Percentiles rank a stretch among this genome's conserved stretches.
Conservation (phyloP, 169 alveolate genomes). For the Plasmodium gaboni region DNA sequence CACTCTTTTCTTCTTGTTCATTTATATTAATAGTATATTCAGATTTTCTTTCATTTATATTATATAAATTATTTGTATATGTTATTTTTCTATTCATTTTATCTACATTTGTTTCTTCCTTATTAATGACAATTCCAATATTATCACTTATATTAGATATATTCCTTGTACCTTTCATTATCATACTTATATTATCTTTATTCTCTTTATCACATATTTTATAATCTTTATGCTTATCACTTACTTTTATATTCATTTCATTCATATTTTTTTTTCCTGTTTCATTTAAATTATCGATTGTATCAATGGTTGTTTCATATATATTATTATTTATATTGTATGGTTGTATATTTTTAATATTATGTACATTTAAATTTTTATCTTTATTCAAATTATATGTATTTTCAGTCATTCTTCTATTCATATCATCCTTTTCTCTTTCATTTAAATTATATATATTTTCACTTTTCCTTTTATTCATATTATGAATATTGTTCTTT, state of each 20-base stretch:
- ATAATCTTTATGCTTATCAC: neutral
- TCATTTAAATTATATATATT: neutral
- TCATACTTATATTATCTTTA: neutral
- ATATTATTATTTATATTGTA: neutral
- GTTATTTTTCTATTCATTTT: neutral
- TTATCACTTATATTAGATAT: neutral
- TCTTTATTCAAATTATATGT: neutral
- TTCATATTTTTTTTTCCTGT: neutral
- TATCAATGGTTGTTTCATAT: neutral
- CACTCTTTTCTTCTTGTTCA: neutral
- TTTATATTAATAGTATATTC: neutral
- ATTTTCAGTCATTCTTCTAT: constrained; percentile 1
- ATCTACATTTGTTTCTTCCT: neutral
- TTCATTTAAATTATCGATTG: neutral
- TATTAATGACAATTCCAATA: neutral
- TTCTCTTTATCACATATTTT: neutral
- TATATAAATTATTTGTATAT: neutral
- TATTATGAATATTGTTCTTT: neutral
- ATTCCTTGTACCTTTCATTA: neutral
- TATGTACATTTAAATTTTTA: neutral
- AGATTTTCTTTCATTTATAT: constrained; percentile 5
- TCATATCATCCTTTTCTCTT: neutral
- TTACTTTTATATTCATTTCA: neutral
- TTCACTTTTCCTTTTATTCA: neutral
- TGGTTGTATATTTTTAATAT: neutral